Conservation (phyloP, 2,329 filamentous ascomycete genomes). For the Fusarium nanum region DNA sequence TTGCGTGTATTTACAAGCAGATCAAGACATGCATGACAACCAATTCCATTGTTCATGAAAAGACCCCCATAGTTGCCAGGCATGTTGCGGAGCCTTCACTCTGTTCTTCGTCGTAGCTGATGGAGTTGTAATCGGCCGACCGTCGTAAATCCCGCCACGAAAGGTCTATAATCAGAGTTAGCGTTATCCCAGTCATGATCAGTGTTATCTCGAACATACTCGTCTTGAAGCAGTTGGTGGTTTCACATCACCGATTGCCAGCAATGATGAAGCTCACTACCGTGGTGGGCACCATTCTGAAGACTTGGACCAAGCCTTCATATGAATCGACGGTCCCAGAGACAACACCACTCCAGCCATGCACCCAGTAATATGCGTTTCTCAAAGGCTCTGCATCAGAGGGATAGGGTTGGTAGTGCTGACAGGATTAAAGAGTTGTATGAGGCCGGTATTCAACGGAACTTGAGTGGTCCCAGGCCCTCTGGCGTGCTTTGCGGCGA, state of each 20-base stretch:
- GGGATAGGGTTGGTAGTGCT: background rate
- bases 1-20: too few relatives aligned
- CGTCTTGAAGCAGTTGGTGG: background rate
- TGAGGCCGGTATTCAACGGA: background rate
- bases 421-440: background rate
- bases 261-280: background rate
- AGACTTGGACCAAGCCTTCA: background rate
- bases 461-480: background rate
- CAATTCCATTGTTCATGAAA: too few relatives aligned
- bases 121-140: too few relatives aligned
- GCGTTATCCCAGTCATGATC: background rate
- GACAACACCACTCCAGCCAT: background rate
- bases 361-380: background rate
- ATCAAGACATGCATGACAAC: too few relatives aligned
- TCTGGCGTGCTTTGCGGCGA: background rate
- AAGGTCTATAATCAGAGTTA: background rate
- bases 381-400: background rate
- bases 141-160: background rate
- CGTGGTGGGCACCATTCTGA: background rate
- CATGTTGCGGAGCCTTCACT: too few relatives aligned
- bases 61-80: rapidly evolving
- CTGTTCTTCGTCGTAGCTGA: too few relatives aligned
- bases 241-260: background rate
- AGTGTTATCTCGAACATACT: background rate
- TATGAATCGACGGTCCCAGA: background rate